A percentile compares a stretch with the other conserved stretches of the same genome.
These are phyloP conservation scores for Eustoma russellianum DNA, from an alignment of 257 asterid species.

Conservation along the genomic window DNA sequence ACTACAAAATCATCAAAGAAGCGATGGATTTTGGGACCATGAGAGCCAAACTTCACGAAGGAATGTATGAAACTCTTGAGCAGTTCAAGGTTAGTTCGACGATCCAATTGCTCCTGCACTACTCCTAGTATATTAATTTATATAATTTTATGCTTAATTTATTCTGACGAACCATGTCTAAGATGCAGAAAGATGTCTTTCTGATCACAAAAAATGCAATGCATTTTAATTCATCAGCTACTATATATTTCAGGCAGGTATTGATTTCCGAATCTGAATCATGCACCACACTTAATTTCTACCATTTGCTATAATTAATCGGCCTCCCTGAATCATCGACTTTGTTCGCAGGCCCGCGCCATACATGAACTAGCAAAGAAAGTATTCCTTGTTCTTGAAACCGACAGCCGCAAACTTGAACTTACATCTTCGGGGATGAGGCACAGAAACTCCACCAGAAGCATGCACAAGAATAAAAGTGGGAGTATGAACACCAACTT, in stretches of 20 bases:
- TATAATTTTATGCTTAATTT: too few relatives aligned
- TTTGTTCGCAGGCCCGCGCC: slow-evolving; percentile 52
- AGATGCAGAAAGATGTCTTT: slow-evolving; percentile 70
- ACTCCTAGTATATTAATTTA: neutral
- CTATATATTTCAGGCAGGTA: slow-evolving; percentile 73
- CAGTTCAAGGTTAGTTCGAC: slow-evolving; percentile 58
- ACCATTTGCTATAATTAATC: too few relatives aligned
- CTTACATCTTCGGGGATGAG: slow-evolving; percentile 53
- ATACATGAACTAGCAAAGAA: slow-evolving; percentile 70
- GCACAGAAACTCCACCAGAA: slow-evolving; percentile 62
- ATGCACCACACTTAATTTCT: too few relatives aligned
- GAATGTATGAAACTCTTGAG: slow-evolving; percentile 59
- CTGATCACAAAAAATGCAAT: slow-evolving; percentile 83
- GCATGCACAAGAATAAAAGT: slow-evolving; percentile 29
- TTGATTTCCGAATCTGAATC: neutral
- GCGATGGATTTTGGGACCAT: slow-evolving; percentile 97
- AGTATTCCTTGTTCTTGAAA: slow-evolving; percentile 57
- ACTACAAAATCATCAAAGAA: slow-evolving; percentile 61
- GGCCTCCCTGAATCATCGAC: too few relatives aligned
- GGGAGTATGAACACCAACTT: slow-evolving; percentile 7
- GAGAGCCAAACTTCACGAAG: slow-evolving; percentile 94
- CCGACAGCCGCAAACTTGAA: slow-evolving; percentile 49
- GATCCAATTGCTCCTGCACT: neutral
- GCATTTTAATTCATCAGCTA: slow-evolving; percentile 71
- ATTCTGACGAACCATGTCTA: neutral